phyloP scores from a whole-genome alignment of 805 yeast species.

The Zygoascus biomembranicola region DNA sequence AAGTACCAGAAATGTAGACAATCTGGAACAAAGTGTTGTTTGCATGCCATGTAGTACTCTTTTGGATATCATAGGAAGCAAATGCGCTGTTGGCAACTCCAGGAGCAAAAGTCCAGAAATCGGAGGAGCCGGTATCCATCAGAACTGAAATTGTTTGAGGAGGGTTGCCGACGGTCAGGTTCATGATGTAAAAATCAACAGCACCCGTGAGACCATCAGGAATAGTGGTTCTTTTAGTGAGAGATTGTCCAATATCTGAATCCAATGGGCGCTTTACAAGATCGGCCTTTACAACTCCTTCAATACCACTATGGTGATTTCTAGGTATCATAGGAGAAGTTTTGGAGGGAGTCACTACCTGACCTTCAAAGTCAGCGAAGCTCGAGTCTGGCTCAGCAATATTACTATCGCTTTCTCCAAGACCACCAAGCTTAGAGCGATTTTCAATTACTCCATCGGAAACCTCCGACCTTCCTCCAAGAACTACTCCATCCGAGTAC shows the following conservation, averaged over 20 bases:
- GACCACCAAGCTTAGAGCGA: neutral
- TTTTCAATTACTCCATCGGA: neutral
- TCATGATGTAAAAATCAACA: constrained; percentile 11
- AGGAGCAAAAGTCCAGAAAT: constrained; percentile 37
- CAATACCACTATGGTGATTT: neutral
- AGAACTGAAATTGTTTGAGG: constrained; percentile 43
- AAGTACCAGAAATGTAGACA: constrained; percentile 29
- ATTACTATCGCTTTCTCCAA: neutral
- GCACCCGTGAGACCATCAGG: constrained; percentile 5
- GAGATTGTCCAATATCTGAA: neutral
- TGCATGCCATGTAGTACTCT: constrained; percentile 3
- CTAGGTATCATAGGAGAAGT: neutral
- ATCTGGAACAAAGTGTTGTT: constrained; percentile 9
- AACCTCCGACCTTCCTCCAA: neutral
- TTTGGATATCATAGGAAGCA: constrained; percentile 1
- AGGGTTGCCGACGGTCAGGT: constrained; percentile 45
- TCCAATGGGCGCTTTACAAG: neutral
- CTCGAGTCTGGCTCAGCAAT: neutral
- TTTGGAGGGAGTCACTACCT: neutral
- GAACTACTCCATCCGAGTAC: neutral
- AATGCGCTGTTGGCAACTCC: constrained; percentile 1
- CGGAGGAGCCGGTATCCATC: constrained; percentile 64
- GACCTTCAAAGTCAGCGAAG: neutral
- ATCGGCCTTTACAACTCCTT: constrained; percentile 1
- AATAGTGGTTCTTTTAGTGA: neutral